Base-by-base conservation (phyloP, 345 rosid genomes). In the Aquilaria sinensis region DNA sequence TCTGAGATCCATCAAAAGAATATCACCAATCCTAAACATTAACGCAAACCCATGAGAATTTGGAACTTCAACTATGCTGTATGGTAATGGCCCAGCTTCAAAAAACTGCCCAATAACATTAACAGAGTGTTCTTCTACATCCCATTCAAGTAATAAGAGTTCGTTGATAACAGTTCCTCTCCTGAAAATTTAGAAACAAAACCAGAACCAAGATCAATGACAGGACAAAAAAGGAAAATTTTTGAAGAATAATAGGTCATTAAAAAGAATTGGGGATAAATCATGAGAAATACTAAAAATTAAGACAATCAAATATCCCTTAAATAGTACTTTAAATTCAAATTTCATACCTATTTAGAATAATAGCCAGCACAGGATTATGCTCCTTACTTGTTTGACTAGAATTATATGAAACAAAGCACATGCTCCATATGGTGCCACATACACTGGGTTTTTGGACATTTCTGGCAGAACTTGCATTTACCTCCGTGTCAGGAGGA, bases 371-470 rank as follows among this genome's bases (percentile, higher is more conserved):
- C 67, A 90, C 78, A 56, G 97, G 88, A 81, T 73, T 85, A 57
- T 80, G 82, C 71, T 80, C 89, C 80, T 81, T 78, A 76, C 72
- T 77, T 70, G 84, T 67, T 51, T 77, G 83, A 75, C 56, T 61
- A 65, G 71, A 62, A 68, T 71, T 70, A 58, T 68, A 77, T 63
- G 97, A 85, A 71, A 94, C 80, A 78, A 94, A 94, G 80, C 97
- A 88, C 90, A 94, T 86, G 87, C 97, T 86, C 99, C 99, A 94
- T 72, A 94, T 88, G 70, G 97, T 85, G 68, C 99, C 97, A 72
- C 77, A 68, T 70, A 84, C 71, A 64, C 48, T 65, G 33, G 65
- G 64, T 67, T 69, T 77, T 47, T 66, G 82, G 46, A 53, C 37
- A 72, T 69, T 77, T 80, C 76, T 76, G 51, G 78, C 63, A 65